phyloP scores from a whole-genome alignment of 495 filamentous ascomycete species.

The Penicillium flavigenum region DNA sequence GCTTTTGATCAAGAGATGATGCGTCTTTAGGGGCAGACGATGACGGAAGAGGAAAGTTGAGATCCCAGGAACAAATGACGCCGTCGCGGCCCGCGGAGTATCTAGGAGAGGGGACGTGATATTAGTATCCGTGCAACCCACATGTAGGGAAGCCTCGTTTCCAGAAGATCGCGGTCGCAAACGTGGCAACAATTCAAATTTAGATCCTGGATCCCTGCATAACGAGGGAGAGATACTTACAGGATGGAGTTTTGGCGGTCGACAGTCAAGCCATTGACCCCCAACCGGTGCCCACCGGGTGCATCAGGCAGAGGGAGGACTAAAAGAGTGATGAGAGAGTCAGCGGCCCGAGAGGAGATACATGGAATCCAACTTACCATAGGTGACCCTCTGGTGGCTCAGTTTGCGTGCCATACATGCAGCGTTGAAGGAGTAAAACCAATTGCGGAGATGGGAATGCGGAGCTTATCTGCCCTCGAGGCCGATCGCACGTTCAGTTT shows the following conservation, averaged over 20 bases:
- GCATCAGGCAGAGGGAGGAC: conserved; percentile 94
- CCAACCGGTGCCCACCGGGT: conserved; percentile 84
- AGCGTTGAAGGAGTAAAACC: conserved; percentile 22
- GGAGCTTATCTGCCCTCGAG: conserved; percentile 35
- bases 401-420: conserved; percentile 51
- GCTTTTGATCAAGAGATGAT: conserved; percentile 29
- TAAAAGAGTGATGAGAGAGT: conserved; percentile 38
- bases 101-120: conserved; percentile 46
- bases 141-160: conserved; percentile 5
- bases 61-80: conserved; percentile 92
- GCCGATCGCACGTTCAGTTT: conserved; percentile 33
- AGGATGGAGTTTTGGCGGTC: conserved; percentile 83
- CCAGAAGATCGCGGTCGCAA: background rate
- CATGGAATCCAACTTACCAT: conserved; percentile 35
- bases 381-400: conserved; percentile 52
- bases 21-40: conserved; percentile 38
- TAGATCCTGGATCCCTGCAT: conserved; percentile 2
- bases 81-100: conserved; percentile 97
- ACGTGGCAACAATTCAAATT: background rate
- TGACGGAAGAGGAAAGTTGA: conserved; percentile 54
- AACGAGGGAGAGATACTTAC: conserved; percentile 50
- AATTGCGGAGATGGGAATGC: conserved; percentile 43
- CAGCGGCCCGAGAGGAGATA: conserved; percentile 13
- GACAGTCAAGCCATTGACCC: conserved; percentile 89
- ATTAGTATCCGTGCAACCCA: conserved; percentile 25